Base-by-base conservation (phyloP, 768 basidiomycete genomes). In the Boletus subparvulus region DNA sequence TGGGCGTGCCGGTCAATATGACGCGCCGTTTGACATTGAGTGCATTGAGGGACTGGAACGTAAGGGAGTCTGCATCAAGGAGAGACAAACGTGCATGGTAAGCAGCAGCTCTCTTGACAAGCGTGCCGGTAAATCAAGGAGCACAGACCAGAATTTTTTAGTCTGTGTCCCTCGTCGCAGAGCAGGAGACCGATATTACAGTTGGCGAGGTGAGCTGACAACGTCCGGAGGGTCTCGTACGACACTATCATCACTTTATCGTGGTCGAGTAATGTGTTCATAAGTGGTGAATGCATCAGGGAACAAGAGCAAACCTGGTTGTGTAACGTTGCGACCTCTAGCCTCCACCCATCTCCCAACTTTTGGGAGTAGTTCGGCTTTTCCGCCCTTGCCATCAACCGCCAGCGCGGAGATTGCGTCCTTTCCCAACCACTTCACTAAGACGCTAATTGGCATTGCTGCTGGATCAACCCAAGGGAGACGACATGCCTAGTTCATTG, bases 241-340 rank as follows among this genome's bases (percentile, higher is more conserved):
- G 97, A 98, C 6, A 97, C 94, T 61, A 99, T 98, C 91, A 99
- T 93, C 44, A 98, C 96, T 95, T 58, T 0, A 32, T 41, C n/a
- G 50, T 30, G 26, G 14, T 36, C 17, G 33, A 28, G 36, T 35
- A 9, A 43, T 51, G 24, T 30, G 52, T 44, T 32, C 10, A 37
- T 50, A 21, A 37, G n/a, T 10, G 14, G 44, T 44, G 45, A 42
- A 36, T 16, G 37, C 52, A n/a, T 44, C 30, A 52, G 9, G 33
- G 21, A 14, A 36, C 16, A 48, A 43, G 46, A 59, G 36, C 76
- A 33, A 64, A 92, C 94, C 94, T 74, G 96, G 94, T 56, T 93
- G 88, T 0, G 92, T 91, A 47, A 98, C 88, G 61, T 91, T 93
- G 55, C 96, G 80, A 9, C 97, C 97, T 26, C 81, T 78, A 32